Percentiles rank a stretch among this genome's conserved stretches.
phyloP scores from a whole-genome alignment of 2,329 filamentous ascomycete species.

The Pestalotiopsis sp. region DNA sequence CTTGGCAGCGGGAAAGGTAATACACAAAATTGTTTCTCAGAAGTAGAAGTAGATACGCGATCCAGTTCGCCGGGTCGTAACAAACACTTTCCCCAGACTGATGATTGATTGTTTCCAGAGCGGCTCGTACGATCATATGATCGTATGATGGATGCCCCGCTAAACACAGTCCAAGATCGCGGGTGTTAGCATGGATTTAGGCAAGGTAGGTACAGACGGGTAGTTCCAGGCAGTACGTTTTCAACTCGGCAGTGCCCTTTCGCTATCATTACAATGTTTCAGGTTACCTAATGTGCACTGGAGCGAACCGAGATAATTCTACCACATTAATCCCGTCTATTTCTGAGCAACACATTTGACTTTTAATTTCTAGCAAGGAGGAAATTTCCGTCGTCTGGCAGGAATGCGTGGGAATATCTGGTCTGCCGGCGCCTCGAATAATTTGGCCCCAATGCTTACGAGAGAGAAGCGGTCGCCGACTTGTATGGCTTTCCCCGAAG shows the following conservation, averaged over 20 bases:
- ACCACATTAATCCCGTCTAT: not conserved
- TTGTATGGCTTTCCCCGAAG: not conserved
- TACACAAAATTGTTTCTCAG: not conserved
- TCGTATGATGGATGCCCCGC: not conserved
- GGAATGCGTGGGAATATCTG: constrained; percentile 4
- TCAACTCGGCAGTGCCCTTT: not conserved
- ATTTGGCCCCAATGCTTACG: not conserved
- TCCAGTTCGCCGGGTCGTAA: not conserved
- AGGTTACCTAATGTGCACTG: not conserved
- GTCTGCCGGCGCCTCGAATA: not conserved
- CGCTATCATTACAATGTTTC: not conserved
- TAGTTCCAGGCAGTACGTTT: not conserved
- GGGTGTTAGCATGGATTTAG: not conserved
- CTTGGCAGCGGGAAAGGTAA: not conserved
- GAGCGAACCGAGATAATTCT: not conserved
- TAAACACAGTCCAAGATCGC: not conserved
- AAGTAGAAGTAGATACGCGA: not conserved
- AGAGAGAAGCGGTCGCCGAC: not conserved
- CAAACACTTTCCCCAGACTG: not conserved
- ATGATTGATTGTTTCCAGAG: no score
- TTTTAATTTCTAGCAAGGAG: not conserved
- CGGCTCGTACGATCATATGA: not conserved
- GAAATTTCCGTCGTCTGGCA: constrained; percentile 7
- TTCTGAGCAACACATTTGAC: not conserved
- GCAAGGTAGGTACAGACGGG: not conserved